Percentiles rank a stretch among this genome's conserved stretches.
These are phyloP conservation scores for Triadica sebifera DNA, from an alignment of 345 rosid species.

Conservation along the genomic window DNA sequence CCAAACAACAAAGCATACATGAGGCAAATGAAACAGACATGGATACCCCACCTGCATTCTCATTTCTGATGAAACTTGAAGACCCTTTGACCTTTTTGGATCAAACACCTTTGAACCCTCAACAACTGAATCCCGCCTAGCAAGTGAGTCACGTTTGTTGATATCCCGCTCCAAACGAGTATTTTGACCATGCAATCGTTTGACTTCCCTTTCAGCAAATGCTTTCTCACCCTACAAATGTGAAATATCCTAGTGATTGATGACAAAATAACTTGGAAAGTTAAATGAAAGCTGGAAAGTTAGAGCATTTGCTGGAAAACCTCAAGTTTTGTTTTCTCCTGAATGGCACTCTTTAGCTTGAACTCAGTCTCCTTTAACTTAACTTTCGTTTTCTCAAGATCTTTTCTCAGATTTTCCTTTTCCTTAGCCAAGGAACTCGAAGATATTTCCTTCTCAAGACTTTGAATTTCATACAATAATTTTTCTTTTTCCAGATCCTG, in stretches of 20 bases:
- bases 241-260: not conserved
- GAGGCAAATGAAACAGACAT: not conserved
- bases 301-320: slow-evolving; percentile 31
- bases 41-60: slow-evolving; percentile 44
- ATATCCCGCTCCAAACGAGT: slow-evolving; percentile 81
- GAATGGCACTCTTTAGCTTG: slow-evolving; percentile 77
- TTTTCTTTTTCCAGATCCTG: slow-evolving; percentile 54
- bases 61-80: slow-evolving; percentile 37
- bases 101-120: slow-evolving; percentile 50
- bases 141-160: slow-evolving; percentile 73
- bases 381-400: slow-evolving; percentile 70
- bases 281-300: slow-evolving; percentile 6
- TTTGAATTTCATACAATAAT: slow-evolving; percentile 52
- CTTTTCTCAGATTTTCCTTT: slow-evolving; percentile 74
- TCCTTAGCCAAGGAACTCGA: slow-evolving; percentile 68
- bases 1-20: not conserved
- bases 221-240: slow-evolving; percentile 75
- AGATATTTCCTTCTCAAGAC: slow-evolving; percentile 72
- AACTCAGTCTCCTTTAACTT: slow-evolving; percentile 82
- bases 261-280: not conserved
- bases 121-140: slow-evolving; percentile 65
- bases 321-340: slow-evolving; percentile 97
- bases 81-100: slow-evolving; percentile 40
- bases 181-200: slow-evolving; percentile 66
- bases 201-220: slow-evolving; percentile 74